phyloP scores from a whole-genome alignment of 129 eudicot genomes.

The Kitagawia praeruptora region DNA sequence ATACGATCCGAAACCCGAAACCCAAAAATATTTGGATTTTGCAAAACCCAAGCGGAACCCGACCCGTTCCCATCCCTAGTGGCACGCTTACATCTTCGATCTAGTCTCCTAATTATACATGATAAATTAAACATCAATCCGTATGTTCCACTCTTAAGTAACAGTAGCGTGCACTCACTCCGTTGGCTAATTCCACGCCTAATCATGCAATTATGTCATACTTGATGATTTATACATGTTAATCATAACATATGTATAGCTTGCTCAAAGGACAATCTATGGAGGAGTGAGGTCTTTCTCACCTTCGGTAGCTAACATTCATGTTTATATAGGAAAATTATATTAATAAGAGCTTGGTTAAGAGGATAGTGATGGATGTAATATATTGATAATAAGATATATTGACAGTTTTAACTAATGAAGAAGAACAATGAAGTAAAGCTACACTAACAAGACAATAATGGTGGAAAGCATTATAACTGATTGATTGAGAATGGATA shows the following conservation, averaged over 20 bases:
- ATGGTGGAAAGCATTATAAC: too few species aligned
- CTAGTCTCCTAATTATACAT: neutral
- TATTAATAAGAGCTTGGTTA: neutral
- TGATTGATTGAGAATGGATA: too few species aligned
- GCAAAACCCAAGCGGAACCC: too few species aligned
- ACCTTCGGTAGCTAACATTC: neutral
- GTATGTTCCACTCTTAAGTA: neutral
- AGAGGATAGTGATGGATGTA: neutral
- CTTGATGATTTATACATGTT: neutral
- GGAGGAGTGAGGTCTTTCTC: neutral
- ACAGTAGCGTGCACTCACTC: neutral
- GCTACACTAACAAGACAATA: too few species aligned
- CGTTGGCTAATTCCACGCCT: neutral
- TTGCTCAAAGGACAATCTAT: neutral
- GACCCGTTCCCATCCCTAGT: too few species aligned
- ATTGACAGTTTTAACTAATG: too few species aligned
- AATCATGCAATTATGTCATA: neutral
- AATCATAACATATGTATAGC: neutral
- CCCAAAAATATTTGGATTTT: too few species aligned
- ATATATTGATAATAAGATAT: neutral
- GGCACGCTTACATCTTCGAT: neutral
- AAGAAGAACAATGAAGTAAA: too few species aligned
- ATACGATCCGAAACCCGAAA: too few species aligned
- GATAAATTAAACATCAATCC: neutral
- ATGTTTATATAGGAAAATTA: too few species aligned